These are phyloP conservation scores for Sporothrix sp. DNA, from an alignment of 2,329 filamentous ascomycete genomes.

Conservation along the genomic window DNA sequence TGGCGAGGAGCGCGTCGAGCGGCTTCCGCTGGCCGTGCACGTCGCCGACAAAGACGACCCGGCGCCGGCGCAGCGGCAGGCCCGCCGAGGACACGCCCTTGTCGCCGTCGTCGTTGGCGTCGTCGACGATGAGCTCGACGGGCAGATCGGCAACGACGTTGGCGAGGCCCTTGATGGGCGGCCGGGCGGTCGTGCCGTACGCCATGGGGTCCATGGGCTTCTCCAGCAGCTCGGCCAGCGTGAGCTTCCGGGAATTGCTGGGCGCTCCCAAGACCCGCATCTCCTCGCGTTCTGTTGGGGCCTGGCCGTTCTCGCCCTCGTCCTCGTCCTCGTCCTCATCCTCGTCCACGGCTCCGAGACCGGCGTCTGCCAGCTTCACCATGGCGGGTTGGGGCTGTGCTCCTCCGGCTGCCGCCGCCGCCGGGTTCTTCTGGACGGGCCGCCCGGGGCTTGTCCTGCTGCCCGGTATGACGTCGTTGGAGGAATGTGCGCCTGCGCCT, in stretches of 20 bases:
- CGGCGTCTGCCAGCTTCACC: no score
- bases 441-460: neutral
- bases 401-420: neutral
- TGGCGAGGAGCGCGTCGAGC: slow-evolving; percentile 54
- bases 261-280: no score
- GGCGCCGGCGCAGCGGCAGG: slow-evolving; percentile 26
- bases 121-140: slow-evolving; percentile 20
- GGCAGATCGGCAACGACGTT: slow-evolving; percentile 25
- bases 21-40: slow-evolving; percentile 78
- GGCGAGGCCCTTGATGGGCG: slow-evolving; percentile 26
- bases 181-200: slow-evolving; percentile 32
- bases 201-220: slow-evolving; percentile 13
- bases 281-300: no score
- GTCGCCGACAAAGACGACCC: slow-evolving; percentile 78
- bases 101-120: slow-evolving; percentile 21
- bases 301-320: neutral
- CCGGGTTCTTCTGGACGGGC: neutral
- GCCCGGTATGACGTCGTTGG: neutral
- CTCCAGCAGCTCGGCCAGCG: neutral
- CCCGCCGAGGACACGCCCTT: slow-evolving; percentile 26
- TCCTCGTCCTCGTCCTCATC: neutral
- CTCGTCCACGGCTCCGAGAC: neutral
- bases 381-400: no score
- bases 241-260: neutral
- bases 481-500: neutral